These are phyloP conservation scores for Acorus calamus DNA, from an alignment of 106 monocot genomes.

Conservation along the genomic window DNA sequence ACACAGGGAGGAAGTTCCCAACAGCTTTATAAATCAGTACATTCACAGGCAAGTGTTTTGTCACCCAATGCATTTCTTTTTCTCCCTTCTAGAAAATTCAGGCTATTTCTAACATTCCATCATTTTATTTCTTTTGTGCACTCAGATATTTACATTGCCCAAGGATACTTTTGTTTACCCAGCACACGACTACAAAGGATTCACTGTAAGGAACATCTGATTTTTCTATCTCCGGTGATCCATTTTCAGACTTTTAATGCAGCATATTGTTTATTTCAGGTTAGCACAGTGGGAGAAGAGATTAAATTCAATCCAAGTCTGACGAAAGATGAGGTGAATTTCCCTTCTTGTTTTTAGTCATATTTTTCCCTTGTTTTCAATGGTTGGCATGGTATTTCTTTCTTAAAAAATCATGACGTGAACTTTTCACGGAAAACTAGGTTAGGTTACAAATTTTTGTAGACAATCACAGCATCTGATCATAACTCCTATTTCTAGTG, in stretches of 20 bases:
- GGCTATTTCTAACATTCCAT: no score
- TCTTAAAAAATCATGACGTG: neutral
- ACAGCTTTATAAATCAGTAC: constrained; percentile 79
- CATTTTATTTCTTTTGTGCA: neutral
- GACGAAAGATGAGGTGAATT: constrained; percentile 70
- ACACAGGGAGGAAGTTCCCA: constrained; percentile 72
- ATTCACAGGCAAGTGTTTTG: constrained; percentile 62
- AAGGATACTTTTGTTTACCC: constrained; percentile 83
- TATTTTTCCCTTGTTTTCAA: neutral
- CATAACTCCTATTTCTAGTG: no score
- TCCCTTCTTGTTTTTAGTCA: neutral
- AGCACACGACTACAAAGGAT: constrained; percentile 95
- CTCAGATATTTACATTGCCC: constrained; percentile 90
- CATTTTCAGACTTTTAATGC: neutral
- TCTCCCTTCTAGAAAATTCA: no score
- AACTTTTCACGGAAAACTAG: neutral
- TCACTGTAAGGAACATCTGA: constrained; percentile 40
- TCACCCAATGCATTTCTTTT: no score
- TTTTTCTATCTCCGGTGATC: constrained; percentile 1
- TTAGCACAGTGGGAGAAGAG: constrained; percentile 87
- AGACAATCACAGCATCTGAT: no score
- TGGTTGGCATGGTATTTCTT: neutral
- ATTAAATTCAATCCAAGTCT: constrained; percentile 66
- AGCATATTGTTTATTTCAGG: constrained; percentile 21
- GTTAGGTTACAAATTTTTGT: no score